Evolutionary conservation across 208 protist genomes (phyloP).

Genomic region (Crithidia fasciculata): DNA sequence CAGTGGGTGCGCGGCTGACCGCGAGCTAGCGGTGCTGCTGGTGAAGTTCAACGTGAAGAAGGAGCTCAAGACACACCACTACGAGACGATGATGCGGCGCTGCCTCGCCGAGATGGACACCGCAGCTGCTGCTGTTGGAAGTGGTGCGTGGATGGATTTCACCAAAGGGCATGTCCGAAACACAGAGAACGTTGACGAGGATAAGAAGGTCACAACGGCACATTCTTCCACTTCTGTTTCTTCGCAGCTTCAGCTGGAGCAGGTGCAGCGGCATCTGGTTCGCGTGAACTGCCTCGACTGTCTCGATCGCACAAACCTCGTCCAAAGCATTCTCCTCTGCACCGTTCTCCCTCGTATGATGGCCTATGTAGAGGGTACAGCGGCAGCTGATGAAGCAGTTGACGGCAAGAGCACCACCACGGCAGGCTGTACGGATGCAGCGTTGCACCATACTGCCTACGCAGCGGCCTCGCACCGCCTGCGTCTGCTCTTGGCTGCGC

Average conservation of each 20-base stretch:
- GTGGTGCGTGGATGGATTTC: slow-evolving; percentile 35
- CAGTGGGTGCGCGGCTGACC: not conserved
- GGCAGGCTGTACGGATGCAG: not conserved
- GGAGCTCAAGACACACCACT: slow-evolving; percentile 40
- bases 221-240: not conserved
- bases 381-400: not conserved
- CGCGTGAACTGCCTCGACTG: slow-evolving; percentile 90
- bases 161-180: slow-evolving; percentile 13
- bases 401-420: slow-evolving; percentile 1
- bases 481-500: slow-evolving; percentile 50
- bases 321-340: slow-evolving; percentile 57
- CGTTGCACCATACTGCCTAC: not conserved
- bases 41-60: slow-evolving; percentile 68
- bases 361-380: slow-evolving; percentile 33
- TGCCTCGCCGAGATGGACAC: slow-evolving; percentile 24
- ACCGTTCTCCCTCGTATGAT: slow-evolving; percentile 64
- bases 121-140: not conserved
- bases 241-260: slow-evolving; percentile 10
- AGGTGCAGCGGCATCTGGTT: slow-evolving; percentile 21
- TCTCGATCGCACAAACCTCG: slow-evolving; percentile 83
- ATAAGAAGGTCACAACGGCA: not conserved
- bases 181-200: slow-evolving; percentile 1
- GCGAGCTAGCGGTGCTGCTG: slow-evolving; percentile 25
- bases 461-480: slow-evolving; percentile 7
- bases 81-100: slow-evolving; percentile 39